A percentile compares a stretch with the other conserved stretches of the same genome.
Evolutionary conservation across 2,329 filamentous ascomycete genomes (phyloP).

Genomic region (Clarireedia monteithiana): DNA sequence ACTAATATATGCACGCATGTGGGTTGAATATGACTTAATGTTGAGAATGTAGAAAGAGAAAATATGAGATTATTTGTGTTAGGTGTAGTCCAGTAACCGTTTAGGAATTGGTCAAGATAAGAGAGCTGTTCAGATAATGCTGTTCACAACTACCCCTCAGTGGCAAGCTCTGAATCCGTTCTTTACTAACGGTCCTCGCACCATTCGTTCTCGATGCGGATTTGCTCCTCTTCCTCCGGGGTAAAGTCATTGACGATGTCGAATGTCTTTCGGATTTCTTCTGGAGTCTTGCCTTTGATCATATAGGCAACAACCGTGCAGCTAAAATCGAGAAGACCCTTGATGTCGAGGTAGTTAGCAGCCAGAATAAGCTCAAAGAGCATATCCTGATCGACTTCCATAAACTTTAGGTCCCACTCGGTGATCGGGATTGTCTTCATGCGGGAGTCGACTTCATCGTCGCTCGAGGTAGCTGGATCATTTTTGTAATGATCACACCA

Average conservation of each 20-base stretch:
- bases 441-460: constrained; percentile 87
- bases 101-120: too few species aligned
- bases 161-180: too few species aligned
- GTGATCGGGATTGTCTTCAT: constrained; percentile 99
- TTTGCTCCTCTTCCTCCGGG: constrained; percentile 97
- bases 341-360: constrained; percentile 98
- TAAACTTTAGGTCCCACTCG: constrained; percentile 99
- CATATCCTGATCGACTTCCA: constrained; percentile 99
- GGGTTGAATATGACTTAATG: too few species aligned
- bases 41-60: too few species aligned
- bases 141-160: too few species aligned
- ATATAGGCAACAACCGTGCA: constrained; percentile 99
- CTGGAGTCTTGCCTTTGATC: constrained; percentile 99
- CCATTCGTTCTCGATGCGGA: constrained; percentile 85
- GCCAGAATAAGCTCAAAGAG: constrained; percentile 99
- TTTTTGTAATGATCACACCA: constrained; percentile 95
- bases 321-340: constrained; percentile 91
- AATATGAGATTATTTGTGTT: too few species aligned
- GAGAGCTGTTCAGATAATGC: too few species aligned
- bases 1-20: too few species aligned
- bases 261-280: constrained; percentile 99
- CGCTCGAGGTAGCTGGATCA: constrained; percentile 72
- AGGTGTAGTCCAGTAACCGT: too few species aligned
- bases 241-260: constrained; percentile 99
- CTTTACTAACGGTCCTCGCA: constrained; percentile 64